Percentiles rank a stretch among this genome's conserved stretches.
phyloP scores from a whole-genome alignment of 108 stramenopile species.

The Skeletonema marinoi region DNA sequence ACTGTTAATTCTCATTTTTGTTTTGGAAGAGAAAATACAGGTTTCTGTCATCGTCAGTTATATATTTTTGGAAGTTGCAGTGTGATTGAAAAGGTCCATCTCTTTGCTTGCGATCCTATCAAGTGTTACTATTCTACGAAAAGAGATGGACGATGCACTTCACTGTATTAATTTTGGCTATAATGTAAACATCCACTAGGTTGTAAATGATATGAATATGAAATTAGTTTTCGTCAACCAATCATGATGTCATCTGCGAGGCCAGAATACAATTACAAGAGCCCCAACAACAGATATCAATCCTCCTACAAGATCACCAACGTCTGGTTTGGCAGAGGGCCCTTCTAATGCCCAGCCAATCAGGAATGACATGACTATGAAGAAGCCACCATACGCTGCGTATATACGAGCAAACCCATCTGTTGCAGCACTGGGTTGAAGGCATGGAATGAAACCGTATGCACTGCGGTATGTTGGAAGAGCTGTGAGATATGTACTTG shows the following conservation, averaged over 20 bases:
- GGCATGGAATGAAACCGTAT: slow-evolving; percentile 78
- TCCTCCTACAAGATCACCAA: slow-evolving; percentile 73
- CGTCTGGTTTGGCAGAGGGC: slow-evolving; percentile 59
- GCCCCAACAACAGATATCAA: slow-evolving; percentile 66
- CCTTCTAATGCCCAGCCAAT: slow-evolving; percentile 83
- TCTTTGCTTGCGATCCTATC: background rate
- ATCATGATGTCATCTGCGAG: slow-evolving; percentile 34
- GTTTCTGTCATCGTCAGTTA: no score
- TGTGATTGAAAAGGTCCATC: background rate
- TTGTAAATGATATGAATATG: background rate
- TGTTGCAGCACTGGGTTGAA: slow-evolving; percentile 61
- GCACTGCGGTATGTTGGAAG: no score
- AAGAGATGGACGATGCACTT: background rate
- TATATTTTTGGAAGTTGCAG: background rate
- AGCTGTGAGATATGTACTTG: no score
- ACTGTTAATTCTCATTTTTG: background rate
- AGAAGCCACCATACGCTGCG: slow-evolving; percentile 86
- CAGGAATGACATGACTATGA: slow-evolving; percentile 75
- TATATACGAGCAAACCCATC: slow-evolving; percentile 83
- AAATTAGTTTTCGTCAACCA: background rate
- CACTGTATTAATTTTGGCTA: background rate
- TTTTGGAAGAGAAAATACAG: background rate
- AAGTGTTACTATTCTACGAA: background rate
- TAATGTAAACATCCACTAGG: background rate
- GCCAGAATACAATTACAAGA: slow-evolving; percentile 74